Percentiles rank a stretch among this genome's conserved stretches.
Conservation (phyloP, 2,329 filamentous ascomycete genomes). For the Lomentospora prolificans region DNA sequence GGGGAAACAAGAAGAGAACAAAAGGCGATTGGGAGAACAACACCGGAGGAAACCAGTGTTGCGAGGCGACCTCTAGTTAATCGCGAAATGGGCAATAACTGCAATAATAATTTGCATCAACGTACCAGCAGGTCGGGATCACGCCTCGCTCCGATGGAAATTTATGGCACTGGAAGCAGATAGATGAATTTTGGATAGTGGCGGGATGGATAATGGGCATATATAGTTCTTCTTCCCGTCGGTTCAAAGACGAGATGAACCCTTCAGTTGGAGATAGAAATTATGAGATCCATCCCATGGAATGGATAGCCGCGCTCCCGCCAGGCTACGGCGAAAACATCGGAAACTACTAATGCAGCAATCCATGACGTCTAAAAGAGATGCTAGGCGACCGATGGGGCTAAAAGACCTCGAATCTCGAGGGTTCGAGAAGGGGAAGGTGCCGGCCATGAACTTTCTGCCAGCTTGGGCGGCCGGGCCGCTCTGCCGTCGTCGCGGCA, state of each 20-base stretch:
- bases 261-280: not conserved
- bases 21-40: not conserved
- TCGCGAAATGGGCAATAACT: not conserved
- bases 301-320: not conserved
- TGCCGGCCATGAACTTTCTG: not conserved
- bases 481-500: not conserved
- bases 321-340: not conserved
- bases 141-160: not conserved
- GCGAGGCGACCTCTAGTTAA: no score
- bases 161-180: not conserved
- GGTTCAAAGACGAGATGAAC: not conserved
- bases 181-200: not conserved
- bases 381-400: not conserved
- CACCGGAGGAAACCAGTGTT: no score
- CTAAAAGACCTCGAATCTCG: not conserved
- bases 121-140: not conserved
- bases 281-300: not conserved
- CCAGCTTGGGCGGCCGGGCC: constrained; percentile 1
- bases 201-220: not conserved
- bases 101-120: not conserved
- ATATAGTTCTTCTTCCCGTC: not conserved
- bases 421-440: not conserved
- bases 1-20: not conserved
- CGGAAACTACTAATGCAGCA: not conserved
- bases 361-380: not conserved